Evolutionary conservation across 2,329 filamentous ascomycete genomes (phyloP).

Genomic region (Ophiosphaerella korrae): DNA sequence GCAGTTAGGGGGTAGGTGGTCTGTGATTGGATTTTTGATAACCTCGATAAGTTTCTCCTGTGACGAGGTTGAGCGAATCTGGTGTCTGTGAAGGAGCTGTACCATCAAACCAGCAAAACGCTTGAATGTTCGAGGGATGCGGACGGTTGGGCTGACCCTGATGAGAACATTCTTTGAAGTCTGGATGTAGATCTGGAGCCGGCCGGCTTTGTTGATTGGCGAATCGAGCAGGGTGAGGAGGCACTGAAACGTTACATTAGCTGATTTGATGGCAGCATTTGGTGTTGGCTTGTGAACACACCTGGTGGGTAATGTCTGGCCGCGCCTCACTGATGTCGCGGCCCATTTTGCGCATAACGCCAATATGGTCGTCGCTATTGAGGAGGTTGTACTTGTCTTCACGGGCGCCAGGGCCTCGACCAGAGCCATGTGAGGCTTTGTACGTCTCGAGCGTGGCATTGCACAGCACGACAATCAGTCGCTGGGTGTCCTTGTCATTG

Average conservation of each 20-base stretch:
- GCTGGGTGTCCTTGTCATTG: slow-evolving; percentile 86
- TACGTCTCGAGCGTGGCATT: slow-evolving; percentile 98
- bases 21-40: slow-evolving; percentile 96
- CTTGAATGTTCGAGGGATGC: slow-evolving; percentile 98
- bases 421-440: slow-evolving; percentile 78
- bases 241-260: slow-evolving; percentile 65
- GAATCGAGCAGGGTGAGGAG: slow-evolving; percentile 96
- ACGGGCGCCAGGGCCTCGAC: slow-evolving; percentile 66
- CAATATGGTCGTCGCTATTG: slow-evolving; percentile 99
- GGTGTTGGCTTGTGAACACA: slow-evolving; percentile 53
- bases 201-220: slow-evolving; percentile 97
- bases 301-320: slow-evolving; percentile 98
- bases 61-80: slow-evolving; percentile 94
- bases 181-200: slow-evolving; percentile 97
- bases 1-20: slow-evolving; percentile 95
- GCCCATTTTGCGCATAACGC: slow-evolving; percentile 99
- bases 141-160: slow-evolving; percentile 96
- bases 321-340: slow-evolving; percentile 96
- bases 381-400: slow-evolving; percentile 97
- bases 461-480: slow-evolving; percentile 93
- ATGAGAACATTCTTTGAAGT: slow-evolving; percentile 97
- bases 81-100: slow-evolving; percentile 91
- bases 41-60: slow-evolving; percentile 97
- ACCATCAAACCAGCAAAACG: slow-evolving; percentile 99
- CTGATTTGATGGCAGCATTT: slow-evolving; percentile 6